Conservation (phyloP, 1,284 basidiomycete genomes). For the Xanthoconium separans region DNA sequence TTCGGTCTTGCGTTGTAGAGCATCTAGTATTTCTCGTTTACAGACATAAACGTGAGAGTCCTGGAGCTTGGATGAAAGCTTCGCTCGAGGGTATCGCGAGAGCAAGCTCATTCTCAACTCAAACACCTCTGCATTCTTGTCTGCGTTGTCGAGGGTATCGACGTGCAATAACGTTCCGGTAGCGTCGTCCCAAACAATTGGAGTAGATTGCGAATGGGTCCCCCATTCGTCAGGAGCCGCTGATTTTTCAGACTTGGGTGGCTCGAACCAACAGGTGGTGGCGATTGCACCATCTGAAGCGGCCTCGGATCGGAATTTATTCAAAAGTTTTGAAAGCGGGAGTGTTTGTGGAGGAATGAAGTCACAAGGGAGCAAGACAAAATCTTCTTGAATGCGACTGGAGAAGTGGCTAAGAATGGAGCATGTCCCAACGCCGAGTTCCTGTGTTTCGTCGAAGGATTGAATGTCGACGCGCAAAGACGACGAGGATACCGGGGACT, state of each 20-base stretch:
- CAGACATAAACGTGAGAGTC: slow-evolving; percentile 93
- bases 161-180: slow-evolving; percentile 71
- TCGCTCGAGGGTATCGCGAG: slow-evolving; percentile 70
- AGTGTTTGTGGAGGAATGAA: slow-evolving; percentile 77
- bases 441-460: slow-evolving; percentile 70
- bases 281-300: slow-evolving; percentile 67
- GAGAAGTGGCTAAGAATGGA: slow-evolving; percentile 70
- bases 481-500: slow-evolving; percentile 52
- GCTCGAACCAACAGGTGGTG: slow-evolving; percentile 78
- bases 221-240: slow-evolving; percentile 66
- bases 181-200: slow-evolving; percentile 66
- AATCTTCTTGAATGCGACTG: slow-evolving; percentile 72
- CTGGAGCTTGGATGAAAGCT: slow-evolving; percentile 68
- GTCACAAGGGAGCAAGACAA: slow-evolving; percentile 91
- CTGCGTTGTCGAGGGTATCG: slow-evolving; percentile 64
- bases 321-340: slow-evolving; percentile 68
- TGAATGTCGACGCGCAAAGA: slow-evolving; percentile 71
- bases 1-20: slow-evolving; percentile 63
- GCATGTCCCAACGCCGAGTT: slow-evolving; percentile 65
- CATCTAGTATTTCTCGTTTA: slow-evolving; percentile 71
- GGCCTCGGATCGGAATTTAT: slow-evolving; percentile 77
- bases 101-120: slow-evolving; percentile 74
- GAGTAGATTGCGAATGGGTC: slow-evolving; percentile 38
- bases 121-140: slow-evolving; percentile 69
- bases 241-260: slow-evolving; percentile 52